These are phyloP conservation scores for Afroboletus lepidellus DNA, from an alignment of 1,284 basidiomycete species.

Conservation along the genomic window DNA sequence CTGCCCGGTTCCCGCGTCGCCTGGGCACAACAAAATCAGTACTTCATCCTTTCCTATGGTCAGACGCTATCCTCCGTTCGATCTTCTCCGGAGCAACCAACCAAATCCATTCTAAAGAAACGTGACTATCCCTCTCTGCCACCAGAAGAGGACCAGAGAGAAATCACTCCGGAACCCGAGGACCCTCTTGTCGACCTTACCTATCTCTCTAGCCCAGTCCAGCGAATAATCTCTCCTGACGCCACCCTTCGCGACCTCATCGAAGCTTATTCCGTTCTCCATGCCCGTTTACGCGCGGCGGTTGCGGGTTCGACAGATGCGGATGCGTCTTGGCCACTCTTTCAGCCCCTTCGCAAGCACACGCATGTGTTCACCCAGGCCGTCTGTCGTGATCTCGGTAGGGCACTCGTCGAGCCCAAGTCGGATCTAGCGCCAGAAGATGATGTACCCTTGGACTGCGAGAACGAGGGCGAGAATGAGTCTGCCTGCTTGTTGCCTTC, in stretches of 20 bases:
- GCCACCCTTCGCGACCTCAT: constrained; percentile 56
- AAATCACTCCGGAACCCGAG: constrained; percentile 67
- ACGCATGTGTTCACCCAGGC: constrained; percentile 48
- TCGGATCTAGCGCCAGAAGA: constrained; percentile 31
- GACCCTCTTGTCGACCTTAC: constrained; percentile 60
- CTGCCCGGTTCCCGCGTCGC: constrained; percentile 46
- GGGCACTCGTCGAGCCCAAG: constrained; percentile 58
- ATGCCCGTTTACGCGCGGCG: constrained; percentile 56
- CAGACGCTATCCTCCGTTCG: constrained; percentile 35
- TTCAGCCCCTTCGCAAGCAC: constrained; percentile 62
- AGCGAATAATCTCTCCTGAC: constrained; percentile 50
- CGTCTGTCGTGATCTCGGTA: constrained; percentile 60
- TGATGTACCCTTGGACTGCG: constrained; percentile 17
- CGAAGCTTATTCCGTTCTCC: constrained; percentile 68
- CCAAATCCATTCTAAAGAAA: constrained; percentile 67
- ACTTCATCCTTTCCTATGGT: constrained; percentile 46
- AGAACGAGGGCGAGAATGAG: constrained; percentile 29
- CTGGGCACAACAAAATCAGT: constrained; percentile 58
- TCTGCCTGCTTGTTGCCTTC: constrained; percentile 46
- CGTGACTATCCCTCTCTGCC: constrained; percentile 38
- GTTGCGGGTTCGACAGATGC: constrained; percentile 48
- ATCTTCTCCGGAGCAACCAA: constrained; percentile 40
- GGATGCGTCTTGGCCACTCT: constrained; percentile 65
- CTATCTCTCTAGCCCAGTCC: constrained; percentile 62
- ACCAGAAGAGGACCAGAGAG: constrained; percentile 47